These are phyloP conservation scores for Ustilago loliicola DNA, from an alignment of 1,284 basidiomycete genomes.

Conservation along the genomic window DNA sequence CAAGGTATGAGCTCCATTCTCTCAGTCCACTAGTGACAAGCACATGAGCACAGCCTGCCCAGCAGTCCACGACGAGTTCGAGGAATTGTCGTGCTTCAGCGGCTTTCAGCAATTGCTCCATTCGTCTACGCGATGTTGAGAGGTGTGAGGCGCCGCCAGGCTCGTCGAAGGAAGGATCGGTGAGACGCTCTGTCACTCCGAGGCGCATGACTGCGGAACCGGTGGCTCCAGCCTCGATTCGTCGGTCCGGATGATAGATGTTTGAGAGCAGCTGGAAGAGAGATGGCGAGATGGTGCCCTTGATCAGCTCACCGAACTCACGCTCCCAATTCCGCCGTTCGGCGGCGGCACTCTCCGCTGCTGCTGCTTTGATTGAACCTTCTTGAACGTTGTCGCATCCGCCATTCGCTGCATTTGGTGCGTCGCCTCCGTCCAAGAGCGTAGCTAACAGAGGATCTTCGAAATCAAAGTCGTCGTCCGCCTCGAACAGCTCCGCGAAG, in stretches of 20 bases:
- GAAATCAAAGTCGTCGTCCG: conserved; percentile 74
- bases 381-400: conserved; percentile 68
- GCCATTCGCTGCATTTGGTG: conserved; percentile 58
- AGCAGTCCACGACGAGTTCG: conserved; percentile 80
- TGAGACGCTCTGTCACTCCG: conserved; percentile 35
- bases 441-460: conserved; percentile 77
- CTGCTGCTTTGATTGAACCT: background rate
- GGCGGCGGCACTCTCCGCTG: conserved; percentile 71
- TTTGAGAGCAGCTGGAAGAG: conserved; percentile 78
- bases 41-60: conserved; percentile 81
- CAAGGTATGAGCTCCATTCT: conserved; percentile 79
- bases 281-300: conserved; percentile 75
- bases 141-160: background rate
- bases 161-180: conserved; percentile 13
- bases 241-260: conserved; percentile 70
- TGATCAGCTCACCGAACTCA: conserved; percentile 74
- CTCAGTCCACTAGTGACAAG: conserved; percentile 77
- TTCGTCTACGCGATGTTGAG: conserved; percentile 15
- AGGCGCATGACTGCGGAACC: conserved; percentile 44
- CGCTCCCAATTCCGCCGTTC: conserved; percentile 30
- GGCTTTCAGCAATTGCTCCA: conserved; percentile 53
- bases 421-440: conserved; percentile 73
- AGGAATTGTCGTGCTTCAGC: conserved; percentile 69
- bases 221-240: conserved; percentile 24
- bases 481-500: conserved; percentile 76